Evolutionary conservation across 345 rosid genomes (phyloP).

Genomic region (Citrus inodora): DNA sequence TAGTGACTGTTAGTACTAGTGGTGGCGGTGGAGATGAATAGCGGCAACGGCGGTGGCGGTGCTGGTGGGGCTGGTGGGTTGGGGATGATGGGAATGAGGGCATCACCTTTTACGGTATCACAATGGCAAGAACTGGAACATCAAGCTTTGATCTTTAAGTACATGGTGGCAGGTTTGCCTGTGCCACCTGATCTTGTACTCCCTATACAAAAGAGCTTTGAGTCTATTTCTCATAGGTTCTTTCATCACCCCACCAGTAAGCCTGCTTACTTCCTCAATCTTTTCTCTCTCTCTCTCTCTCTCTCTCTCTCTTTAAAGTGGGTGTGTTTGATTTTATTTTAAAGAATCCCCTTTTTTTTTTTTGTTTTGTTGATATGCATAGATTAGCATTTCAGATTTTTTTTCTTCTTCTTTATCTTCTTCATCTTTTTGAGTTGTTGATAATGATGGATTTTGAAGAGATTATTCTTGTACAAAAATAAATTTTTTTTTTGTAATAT

Average conservation of each 20-base stretch:
- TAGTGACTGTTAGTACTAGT: background rate
- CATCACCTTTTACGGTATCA: slow-evolving; percentile 48
- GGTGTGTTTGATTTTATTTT: slow-evolving; percentile 12
- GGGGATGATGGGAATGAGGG: slow-evolving; percentile 32
- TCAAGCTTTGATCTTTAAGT: slow-evolving; percentile 60
- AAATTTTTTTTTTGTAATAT: too few species aligned
- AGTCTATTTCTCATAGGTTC: slow-evolving; percentile 47
- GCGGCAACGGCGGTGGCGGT: slow-evolving; percentile 13
- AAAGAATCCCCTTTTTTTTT: background rate
- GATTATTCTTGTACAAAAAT: background rate
- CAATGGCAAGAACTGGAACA: slow-evolving; percentile 64
- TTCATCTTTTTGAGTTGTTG: background rate
- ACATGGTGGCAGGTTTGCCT: slow-evolving; percentile 56
- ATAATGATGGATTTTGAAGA: background rate
- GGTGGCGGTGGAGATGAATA: slow-evolving; percentile 2
- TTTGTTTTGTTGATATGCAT: background rate
- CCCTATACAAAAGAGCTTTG: slow-evolving; percentile 50
- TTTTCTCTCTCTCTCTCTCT: background rate
- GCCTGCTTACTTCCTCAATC: background rate
- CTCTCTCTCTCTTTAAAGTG: background rate
- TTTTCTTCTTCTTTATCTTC: background rate
- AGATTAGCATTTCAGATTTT: background rate
- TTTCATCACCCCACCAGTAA: slow-evolving; percentile 49
- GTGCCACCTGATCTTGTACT: slow-evolving; percentile 56
- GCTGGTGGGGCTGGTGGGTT: slow-evolving; percentile 21